phyloP scores from a whole-genome alignment of 768 basidiomycete genomes.

The Pulveroboletus sp. region DNA sequence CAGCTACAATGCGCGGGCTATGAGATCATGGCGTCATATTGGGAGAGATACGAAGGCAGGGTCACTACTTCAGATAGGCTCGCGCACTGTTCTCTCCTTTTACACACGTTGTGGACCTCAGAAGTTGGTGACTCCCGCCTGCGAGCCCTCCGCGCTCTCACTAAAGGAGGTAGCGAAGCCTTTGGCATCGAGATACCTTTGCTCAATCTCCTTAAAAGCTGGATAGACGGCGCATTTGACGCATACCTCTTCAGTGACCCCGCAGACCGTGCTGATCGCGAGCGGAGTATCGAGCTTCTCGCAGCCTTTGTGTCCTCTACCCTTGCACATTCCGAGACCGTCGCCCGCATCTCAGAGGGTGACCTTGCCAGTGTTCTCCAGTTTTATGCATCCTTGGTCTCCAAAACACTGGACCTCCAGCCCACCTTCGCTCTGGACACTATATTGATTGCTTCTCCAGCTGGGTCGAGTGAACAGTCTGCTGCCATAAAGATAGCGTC shows the following conservation, averaged over 20 bases:
- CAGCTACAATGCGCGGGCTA: constrained; percentile 63
- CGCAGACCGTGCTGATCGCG: constrained; percentile 51
- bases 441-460: constrained; percentile 25
- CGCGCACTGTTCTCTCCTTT: constrained; percentile 61
- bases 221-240: constrained; percentile 65
- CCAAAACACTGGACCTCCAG: constrained; percentile 42
- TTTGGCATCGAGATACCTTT: constrained; percentile 60
- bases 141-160: constrained; percentile 62
- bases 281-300: constrained; percentile 60
- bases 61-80: constrained; percentile 55
- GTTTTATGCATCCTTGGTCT: constrained; percentile 58
- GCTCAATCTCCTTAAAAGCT: constrained; percentile 52
- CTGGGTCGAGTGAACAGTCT: constrained; percentile 29
- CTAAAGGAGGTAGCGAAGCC: constrained; percentile 54
- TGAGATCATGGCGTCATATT: constrained; percentile 68
- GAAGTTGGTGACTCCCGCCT: constrained; percentile 71
- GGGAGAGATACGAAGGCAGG: constrained; percentile 50
- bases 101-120: constrained; percentile 48
- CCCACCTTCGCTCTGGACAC: constrained; percentile 12
- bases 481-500: constrained; percentile 17
- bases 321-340: constrained; percentile 46
- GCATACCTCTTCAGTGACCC: constrained; percentile 35
- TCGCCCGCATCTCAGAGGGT: constrained; percentile 57
- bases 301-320: constrained; percentile 52
- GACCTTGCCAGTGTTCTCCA: constrained; percentile 51